Base-by-base conservation (phyloP, 2,329 filamentous ascomycete genomes). In the Saccharata proteae region DNA sequence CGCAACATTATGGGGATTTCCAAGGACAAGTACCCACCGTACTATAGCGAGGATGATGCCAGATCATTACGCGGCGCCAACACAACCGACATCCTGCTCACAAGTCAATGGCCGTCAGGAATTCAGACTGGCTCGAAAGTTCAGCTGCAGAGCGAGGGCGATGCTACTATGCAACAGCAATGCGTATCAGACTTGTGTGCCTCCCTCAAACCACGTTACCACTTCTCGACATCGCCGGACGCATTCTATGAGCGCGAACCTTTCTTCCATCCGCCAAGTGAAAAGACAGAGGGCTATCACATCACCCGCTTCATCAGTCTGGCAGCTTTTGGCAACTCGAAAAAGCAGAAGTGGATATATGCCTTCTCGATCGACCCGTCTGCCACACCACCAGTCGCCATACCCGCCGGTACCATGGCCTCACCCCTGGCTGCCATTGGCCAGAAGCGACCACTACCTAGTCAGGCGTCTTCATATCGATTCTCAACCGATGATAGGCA, bases 291-390 rank as follows among this genome's bases (percentile, higher is more conserved):
- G 35, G 57, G 64, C 14, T 67, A 69, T 40, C 60, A 65, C 2
- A 57, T 92, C 7, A 96, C 90, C 1, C 75, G 90, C 12, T 98
- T 98, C 59, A 80, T 96, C 45, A 92, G 85, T 32, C 64, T 96
- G 32, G 86, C 85, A 0, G 67, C 79, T 0, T 86, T 74, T 46
- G 80, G 74, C 35, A 93, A 92, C 46, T 40, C 69, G 0, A 62
- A 64, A 13, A 93, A 92, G 54, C 75, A 81, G 29, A 94, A 88
- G 52, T 73, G 77, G 32, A 66, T 88, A 44, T 88, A 85, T 45
- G 83, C 80, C 5, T 66, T 68, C 44, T 55, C 52, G 2, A 64
- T 94, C 8, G 77, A 81, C 39, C 61, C 69, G 18, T 69, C 67
- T 6, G 63, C 72, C 8, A 74, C 80, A 23, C 55, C 67, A 5